phyloP scores from a whole-genome alignment of 2,329 filamentous ascomycete species.

The Colletotrichum sublineola region DNA sequence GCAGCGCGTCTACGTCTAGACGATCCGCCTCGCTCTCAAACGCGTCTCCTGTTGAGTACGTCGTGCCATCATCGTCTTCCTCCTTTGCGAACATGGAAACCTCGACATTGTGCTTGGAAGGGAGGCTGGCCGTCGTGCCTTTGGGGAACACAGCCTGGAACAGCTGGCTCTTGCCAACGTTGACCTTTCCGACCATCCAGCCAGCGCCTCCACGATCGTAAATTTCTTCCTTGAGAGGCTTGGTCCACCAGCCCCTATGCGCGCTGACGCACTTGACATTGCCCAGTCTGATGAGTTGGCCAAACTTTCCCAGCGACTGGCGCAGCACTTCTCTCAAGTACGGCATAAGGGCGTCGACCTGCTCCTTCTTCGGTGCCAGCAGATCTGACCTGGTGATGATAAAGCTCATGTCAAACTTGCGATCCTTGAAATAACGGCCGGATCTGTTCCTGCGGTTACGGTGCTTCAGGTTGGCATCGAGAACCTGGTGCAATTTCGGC shows the following conservation, averaged over 20 bases:
- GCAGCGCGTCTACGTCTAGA: slow-evolving; percentile 66
- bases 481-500: slow-evolving; percentile 77
- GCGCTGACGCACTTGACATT: slow-evolving; percentile 91
- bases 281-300: slow-evolving; percentile 81
- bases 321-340: slow-evolving; percentile 84
- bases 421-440: slow-evolving; percentile 74
- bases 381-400: slow-evolving; percentile 92
- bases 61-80: slow-evolving; percentile 27
- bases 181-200: slow-evolving; percentile 98
- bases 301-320: slow-evolving; percentile 77
- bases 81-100: slow-evolving; percentile 40
- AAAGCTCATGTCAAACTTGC: slow-evolving; percentile 85
- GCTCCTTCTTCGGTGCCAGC: slow-evolving; percentile 83
- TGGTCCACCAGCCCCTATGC: slow-evolving; percentile 91
- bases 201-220: slow-evolving; percentile 85
- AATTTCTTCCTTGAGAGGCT: slow-evolving; percentile 86
- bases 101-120: slow-evolving; percentile 27
- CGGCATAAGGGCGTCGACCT: slow-evolving; percentile 89
- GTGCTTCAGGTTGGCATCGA: slow-evolving; percentile 82
- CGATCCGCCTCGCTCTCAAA: slow-evolving; percentile 45
- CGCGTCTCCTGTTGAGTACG: slow-evolving; percentile 23
- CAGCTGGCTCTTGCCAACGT: slow-evolving; percentile 95
- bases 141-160: slow-evolving; percentile 91
- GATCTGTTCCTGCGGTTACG: slow-evolving; percentile 82
- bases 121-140: slow-evolving; percentile 54